These are phyloP conservation scores for Gryganskiella cystojenkinii DNA, from an alignment of 192 early-diverging fungal species.

Conservation along the genomic window DNA sequence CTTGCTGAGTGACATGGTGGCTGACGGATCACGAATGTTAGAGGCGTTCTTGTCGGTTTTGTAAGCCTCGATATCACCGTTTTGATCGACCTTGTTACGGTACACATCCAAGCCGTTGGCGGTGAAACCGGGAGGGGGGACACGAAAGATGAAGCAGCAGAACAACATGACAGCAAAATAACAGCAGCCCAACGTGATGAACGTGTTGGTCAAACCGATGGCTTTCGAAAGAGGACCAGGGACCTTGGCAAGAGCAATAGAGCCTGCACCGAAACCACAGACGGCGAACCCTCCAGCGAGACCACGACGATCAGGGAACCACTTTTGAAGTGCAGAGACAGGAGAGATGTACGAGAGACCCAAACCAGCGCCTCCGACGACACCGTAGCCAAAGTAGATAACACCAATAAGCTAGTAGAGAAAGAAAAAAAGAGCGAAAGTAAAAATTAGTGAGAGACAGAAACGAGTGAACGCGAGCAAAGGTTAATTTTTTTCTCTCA, in stretches of 20 bases:
- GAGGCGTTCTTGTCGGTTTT: slow-evolving; percentile 49
- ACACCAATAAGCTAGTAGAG: slow-evolving; percentile 56
- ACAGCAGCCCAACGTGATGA: slow-evolving; percentile 69
- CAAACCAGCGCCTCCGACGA: slow-evolving; percentile 75
- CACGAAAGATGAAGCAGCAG: slow-evolving; percentile 68
- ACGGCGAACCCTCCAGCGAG: slow-evolving; percentile 81
- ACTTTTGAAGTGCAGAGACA: slow-evolving; percentile 80
- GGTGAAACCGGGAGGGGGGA: slow-evolving; percentile 68
- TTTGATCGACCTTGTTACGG: slow-evolving; percentile 38
- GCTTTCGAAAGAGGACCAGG: slow-evolving; percentile 61
- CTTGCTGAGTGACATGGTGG: slow-evolving; percentile 62
- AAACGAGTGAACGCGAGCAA: neutral
- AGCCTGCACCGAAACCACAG: slow-evolving; percentile 81
- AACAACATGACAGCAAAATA: slow-evolving; percentile 74
- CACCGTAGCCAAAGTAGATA: slow-evolving; percentile 78
- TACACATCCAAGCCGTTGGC: slow-evolving; percentile 66
- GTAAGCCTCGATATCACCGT: slow-evolving; percentile 59
- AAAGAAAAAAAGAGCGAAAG: too few species aligned
- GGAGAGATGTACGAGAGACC: slow-evolving; percentile 82
- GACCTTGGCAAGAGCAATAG: slow-evolving; percentile 74
- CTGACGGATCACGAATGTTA: slow-evolving; percentile 48
- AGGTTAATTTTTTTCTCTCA: too few species aligned
- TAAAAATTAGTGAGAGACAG: neutral
- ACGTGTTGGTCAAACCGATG: slow-evolving; percentile 70
- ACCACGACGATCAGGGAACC: slow-evolving; percentile 82